Evolutionary conservation across 2,329 filamentous ascomycete genomes (phyloP).

Genomic region (Botrytis galanthina): DNA sequence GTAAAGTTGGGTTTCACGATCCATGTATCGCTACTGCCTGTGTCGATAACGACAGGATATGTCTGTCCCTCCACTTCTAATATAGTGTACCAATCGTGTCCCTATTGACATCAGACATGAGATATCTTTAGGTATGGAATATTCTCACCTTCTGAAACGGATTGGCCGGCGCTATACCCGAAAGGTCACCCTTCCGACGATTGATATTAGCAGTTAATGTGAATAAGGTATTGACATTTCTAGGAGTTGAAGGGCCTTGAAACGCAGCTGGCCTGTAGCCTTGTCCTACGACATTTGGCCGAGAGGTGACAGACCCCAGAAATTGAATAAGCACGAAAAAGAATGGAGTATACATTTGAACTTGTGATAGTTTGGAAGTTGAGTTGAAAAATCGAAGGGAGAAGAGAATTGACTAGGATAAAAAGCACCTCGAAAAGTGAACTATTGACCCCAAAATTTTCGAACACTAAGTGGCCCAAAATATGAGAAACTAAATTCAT

Average conservation of each 20-base stretch:
- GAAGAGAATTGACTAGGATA: background rate
- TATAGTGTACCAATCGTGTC: conserved; percentile 9
- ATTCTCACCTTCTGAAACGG: background rate
- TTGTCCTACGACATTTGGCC: background rate
- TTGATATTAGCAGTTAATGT: background rate
- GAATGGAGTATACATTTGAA: background rate
- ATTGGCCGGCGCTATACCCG: background rate
- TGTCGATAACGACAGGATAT: conserved; percentile 42
- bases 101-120: conserved; percentile 4
- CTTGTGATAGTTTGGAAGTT: background rate
- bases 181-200: background rate
- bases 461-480: background rate
- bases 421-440: background rate
- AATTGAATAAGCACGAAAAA: background rate
- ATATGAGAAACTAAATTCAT: background rate
- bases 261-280: conserved; percentile 5
- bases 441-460: background rate
- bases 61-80: conserved; percentile 18
- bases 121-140: background rate
- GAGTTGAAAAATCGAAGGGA: background rate
- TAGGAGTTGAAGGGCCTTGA: background rate
- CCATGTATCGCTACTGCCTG: conserved; percentile 50
- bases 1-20: conserved; percentile 39
- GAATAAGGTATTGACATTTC: background rate
- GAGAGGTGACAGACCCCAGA: background rate